Evolutionary conservation across 257 asterid species (phyloP).

Genomic region (Paulownia fortunei): DNA sequence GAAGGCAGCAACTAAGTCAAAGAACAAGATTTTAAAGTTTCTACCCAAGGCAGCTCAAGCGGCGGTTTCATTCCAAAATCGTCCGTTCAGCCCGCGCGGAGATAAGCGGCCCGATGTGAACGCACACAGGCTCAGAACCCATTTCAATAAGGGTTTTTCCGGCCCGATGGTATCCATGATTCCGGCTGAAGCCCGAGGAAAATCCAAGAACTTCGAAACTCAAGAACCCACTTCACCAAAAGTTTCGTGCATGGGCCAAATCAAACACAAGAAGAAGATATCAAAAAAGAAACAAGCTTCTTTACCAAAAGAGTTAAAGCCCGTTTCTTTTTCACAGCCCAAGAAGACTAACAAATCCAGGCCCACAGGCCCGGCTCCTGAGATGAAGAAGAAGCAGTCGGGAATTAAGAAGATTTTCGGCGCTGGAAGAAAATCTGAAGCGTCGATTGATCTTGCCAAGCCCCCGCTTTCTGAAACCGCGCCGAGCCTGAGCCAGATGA

Average conservation of each 20-base stretch:
- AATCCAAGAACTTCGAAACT: slow-evolving; percentile 39
- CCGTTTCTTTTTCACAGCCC: slow-evolving; percentile 6
- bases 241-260: slow-evolving; percentile 67
- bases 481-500: slow-evolving; percentile 59
- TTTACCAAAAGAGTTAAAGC: slow-evolving; percentile 32
- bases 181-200: slow-evolving; percentile 50
- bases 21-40: slow-evolving; percentile 44
- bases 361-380: neutral
- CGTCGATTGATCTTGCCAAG: slow-evolving; percentile 8
- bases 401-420: slow-evolving; percentile 33
- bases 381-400: slow-evolving; percentile 32
- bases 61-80: slow-evolving; percentile 47
- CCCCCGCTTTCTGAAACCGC: slow-evolving; percentile 23
- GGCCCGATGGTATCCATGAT: slow-evolving; percentile 51
- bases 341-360: neutral
- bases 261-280: slow-evolving; percentile 40
- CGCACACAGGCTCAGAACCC: slow-evolving; percentile 14
- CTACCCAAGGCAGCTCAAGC: slow-evolving; percentile 44
- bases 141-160: slow-evolving; percentile 38
- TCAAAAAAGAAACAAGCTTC: slow-evolving; percentile 25
- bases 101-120: slow-evolving; percentile 35
- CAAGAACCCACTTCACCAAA: slow-evolving; percentile 66
- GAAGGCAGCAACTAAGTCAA: slow-evolving; percentile 43
- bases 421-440: slow-evolving; percentile 26
- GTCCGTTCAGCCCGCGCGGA: slow-evolving; percentile 49